These are phyloP conservation scores for Hysterium pulicare DNA, from an alignment of 2,329 filamentous ascomycete species.

Conservation along the genomic window DNA sequence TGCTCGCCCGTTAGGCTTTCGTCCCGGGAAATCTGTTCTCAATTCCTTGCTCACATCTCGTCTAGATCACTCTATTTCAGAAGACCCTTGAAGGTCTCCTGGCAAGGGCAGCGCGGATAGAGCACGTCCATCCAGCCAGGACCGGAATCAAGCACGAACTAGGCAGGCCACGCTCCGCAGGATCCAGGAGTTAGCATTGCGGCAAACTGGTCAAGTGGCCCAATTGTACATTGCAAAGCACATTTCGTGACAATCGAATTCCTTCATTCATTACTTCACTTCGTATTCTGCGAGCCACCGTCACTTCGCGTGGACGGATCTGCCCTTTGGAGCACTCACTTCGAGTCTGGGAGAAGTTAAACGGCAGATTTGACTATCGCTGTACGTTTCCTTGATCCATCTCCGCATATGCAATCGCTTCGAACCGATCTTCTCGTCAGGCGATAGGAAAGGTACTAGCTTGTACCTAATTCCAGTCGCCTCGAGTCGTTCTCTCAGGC, in stretches of 20 bases:
- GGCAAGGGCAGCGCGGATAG: too few relatives aligned
- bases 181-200: background rate
- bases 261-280: background rate
- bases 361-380: too few relatives aligned
- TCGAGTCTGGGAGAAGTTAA: too few relatives aligned
- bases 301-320: background rate
- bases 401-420: background rate
- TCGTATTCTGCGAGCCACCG: background rate
- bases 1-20: too few relatives aligned
- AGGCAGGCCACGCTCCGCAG: background rate
- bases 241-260: background rate
- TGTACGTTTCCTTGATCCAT: background rate
- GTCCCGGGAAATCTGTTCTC: too few relatives aligned
- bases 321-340: too few relatives aligned
- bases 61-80: background rate
- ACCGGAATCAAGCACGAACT: background rate
- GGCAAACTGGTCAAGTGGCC: background rate
- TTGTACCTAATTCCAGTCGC: too few relatives aligned
- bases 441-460: too few relatives aligned
- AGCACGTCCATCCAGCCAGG: background rate
- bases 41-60: background rate
- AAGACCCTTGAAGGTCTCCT: background rate
- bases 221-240: background rate
- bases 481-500: background rate
- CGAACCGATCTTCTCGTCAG: background rate